Percentiles rank a stretch among this genome's conserved stretches.
Conservation (phyloP, 108 stramenopile genomes). For the Stephanodiscus triporus region DNA sequence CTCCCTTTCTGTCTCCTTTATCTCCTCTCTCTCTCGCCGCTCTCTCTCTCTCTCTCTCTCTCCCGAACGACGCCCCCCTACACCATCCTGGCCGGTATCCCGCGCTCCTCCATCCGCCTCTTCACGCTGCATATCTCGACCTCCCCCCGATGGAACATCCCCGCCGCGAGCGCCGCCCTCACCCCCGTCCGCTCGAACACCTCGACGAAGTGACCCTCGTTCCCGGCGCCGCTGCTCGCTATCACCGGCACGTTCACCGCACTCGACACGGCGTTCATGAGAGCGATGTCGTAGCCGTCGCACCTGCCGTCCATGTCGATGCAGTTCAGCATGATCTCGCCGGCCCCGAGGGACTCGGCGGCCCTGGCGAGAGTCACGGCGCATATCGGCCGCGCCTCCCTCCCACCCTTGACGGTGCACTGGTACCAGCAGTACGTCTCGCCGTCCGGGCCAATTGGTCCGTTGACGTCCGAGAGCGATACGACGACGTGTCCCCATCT, state of each 20-base stretch:
- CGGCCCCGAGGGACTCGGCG: slow-evolving; percentile 91
- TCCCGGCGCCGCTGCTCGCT: slow-evolving; percentile 97
- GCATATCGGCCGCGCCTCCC: slow-evolving; percentile 91
- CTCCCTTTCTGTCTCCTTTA: no score
- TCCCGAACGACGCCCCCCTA: no score
- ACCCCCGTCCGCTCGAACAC: slow-evolving; percentile 89
- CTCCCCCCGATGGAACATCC: slow-evolving; percentile 98
- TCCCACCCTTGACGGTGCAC: slow-evolving; percentile 96
- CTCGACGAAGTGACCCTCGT: slow-evolving; percentile 88
- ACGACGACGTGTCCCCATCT: slow-evolving; percentile 63
- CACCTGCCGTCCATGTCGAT: slow-evolving; percentile 99
- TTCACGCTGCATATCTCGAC: slow-evolving; percentile 94
- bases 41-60: not conserved
- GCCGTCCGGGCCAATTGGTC: slow-evolving; percentile 77
- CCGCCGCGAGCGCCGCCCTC: slow-evolving; percentile 97
- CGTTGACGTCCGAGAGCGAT: slow-evolving; percentile 56
- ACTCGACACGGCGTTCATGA: slow-evolving; percentile 88
- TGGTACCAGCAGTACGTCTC: slow-evolving; percentile 96
- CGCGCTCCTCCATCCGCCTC: slow-evolving; percentile 65
- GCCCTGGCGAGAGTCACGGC: slow-evolving; percentile 90
- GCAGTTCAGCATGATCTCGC: slow-evolving; percentile 98
- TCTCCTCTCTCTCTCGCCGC: no score
- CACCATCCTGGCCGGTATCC: slow-evolving; percentile 68
- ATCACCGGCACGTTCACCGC: slow-evolving; percentile 97
- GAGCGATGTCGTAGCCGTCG: slow-evolving; percentile 91